phyloP scores from a whole-genome alignment of 371 early-diverging fungal species.

The Mortierella sp. region DNA sequence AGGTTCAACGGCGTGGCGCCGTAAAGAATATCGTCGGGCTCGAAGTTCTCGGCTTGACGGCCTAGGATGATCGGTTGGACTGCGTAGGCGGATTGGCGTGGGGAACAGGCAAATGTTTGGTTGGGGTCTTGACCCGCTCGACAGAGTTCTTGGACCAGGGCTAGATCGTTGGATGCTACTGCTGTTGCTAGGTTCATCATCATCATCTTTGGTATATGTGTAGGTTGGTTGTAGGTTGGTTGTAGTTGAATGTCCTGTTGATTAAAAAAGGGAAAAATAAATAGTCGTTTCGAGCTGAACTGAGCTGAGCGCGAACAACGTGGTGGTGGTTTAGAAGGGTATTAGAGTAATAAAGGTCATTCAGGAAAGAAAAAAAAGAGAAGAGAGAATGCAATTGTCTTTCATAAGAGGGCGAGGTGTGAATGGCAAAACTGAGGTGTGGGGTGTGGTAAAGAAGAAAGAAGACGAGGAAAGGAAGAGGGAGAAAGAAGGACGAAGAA shows the following conservation, averaged over 20 bases:
- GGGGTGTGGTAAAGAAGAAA: not conserved
- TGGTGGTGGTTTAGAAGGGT: not conserved
- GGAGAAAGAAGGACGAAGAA: not conserved
- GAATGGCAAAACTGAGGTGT: not conserved
- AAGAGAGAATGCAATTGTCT: not conserved
- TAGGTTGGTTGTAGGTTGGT: too few relatives aligned
- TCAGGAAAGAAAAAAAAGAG: not conserved
- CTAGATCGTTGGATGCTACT: slow-evolving; percentile 67
- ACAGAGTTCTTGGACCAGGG: slow-evolving; percentile 59
- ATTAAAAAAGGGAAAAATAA: not conserved
- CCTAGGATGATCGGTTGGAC: slow-evolving; percentile 56
- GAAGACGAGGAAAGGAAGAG: not conserved
- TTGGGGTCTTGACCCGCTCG: slow-evolving; percentile 68
- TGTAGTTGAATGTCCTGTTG: not conserved
- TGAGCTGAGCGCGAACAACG: not conserved
- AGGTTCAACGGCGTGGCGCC: slow-evolving; percentile 75
- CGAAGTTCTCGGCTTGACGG: slow-evolving; percentile 54
- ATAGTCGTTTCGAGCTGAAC: not conserved
- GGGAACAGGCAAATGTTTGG: slow-evolving; percentile 63
- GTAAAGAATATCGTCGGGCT: slow-evolving; percentile 60
- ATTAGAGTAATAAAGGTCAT: slow-evolving; percentile 7
- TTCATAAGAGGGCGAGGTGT: not conserved
- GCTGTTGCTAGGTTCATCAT: slow-evolving; percentile 71
- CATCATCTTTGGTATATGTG: not conserved
- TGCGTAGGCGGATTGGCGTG: slow-evolving; percentile 48